These are phyloP conservation scores for Vigna angularis DNA, from an alignment of 306 rosid genomes.

Conservation along the genomic window DNA sequence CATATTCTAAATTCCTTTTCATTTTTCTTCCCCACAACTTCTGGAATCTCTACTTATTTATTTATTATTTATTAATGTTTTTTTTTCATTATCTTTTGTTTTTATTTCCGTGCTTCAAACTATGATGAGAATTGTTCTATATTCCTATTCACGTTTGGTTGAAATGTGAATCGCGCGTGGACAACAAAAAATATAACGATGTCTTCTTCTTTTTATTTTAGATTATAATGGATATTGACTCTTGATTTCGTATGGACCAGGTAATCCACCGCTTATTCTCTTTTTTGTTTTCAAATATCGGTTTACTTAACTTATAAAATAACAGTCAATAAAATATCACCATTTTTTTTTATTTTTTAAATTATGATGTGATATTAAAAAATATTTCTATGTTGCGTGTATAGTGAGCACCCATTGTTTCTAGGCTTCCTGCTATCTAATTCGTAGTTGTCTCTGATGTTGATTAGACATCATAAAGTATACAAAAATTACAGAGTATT, in stretches of 20 bases:
- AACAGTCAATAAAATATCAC: too few relatives aligned
- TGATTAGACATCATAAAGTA: too few relatives aligned
- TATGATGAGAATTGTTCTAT: background rate
- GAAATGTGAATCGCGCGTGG: conserved; percentile 34
- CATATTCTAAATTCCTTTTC: conserved; percentile 47
- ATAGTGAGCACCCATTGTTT: background rate
- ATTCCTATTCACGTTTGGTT: conserved; percentile 9
- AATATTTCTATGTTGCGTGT: background rate
- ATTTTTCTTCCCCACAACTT: conserved; percentile 19
- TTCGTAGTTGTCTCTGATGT: background rate
- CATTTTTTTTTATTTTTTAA: background rate
- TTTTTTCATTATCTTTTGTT: background rate
- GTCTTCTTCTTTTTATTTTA: too few relatives aligned
- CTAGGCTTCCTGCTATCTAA: too few relatives aligned
- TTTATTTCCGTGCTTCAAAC: background rate
- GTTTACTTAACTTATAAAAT: too few relatives aligned
- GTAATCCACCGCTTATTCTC: background rate
- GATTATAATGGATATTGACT: conserved; percentile 13
- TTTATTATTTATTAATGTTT: background rate
- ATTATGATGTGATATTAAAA: background rate
- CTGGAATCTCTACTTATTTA: conserved; percentile 24
- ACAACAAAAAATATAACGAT: background rate
- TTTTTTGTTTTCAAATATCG: too few relatives aligned
- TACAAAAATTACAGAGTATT: too few relatives aligned
- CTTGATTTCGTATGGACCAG: conserved; percentile 4